Conservation (phyloP, 2,329 filamentous ascomycete species). For the Aspergillus fumigatiaffinis region DNA sequence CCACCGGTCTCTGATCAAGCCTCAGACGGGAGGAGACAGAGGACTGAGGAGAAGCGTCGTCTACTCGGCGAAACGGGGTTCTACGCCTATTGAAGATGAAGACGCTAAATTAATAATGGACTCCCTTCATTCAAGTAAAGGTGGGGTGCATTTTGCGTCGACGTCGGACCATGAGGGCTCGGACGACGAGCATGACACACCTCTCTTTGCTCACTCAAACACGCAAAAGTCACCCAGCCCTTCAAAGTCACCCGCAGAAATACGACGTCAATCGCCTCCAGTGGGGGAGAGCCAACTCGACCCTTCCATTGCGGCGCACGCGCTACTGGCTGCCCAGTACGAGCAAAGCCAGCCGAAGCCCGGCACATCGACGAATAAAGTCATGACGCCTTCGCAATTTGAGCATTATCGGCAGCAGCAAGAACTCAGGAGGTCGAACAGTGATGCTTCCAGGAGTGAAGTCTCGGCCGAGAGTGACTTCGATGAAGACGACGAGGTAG, state of each 20-base stretch:
- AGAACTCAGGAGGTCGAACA: slow-evolving; percentile 64
- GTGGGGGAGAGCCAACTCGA: slow-evolving; percentile 17
- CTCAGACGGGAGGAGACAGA: slow-evolving; percentile 17
- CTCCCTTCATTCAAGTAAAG: slow-evolving; percentile 28
- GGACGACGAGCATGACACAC: slow-evolving; percentile 22
- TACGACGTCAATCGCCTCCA: neutral
- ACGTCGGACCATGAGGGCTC: slow-evolving; percentile 14
- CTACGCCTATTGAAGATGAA: slow-evolving; percentile 33
- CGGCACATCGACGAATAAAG: slow-evolving; percentile 57
- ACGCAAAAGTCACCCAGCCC: slow-evolving; percentile 4
- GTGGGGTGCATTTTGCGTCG: slow-evolving; percentile 19
- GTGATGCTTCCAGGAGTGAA: slow-evolving; percentile 46
- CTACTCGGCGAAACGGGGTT: slow-evolving; percentile 23
- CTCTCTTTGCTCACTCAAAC: slow-evolving; percentile 24
- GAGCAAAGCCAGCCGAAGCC: slow-evolving; percentile 35
- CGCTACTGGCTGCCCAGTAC: slow-evolving; percentile 44
- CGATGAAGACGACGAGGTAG: slow-evolving; percentile 73
- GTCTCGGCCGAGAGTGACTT: slow-evolving; percentile 61
- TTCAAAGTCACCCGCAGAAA: slow-evolving; percentile 11
- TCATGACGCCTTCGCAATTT: slow-evolving; percentile 87
- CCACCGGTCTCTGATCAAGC: slow-evolving; percentile 30
- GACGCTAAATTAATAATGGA: slow-evolving; percentile 38
- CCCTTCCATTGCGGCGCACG: slow-evolving; percentile 39
- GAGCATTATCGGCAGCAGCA: slow-evolving; percentile 68
- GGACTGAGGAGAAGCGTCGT: slow-evolving; percentile 30